A percentile compares a stretch with the other conserved stretches of the same genome.
Evolutionary conservation across 805 yeast species (phyloP).

Genomic region (Vanderwaltozyma verrucispora): DNA sequence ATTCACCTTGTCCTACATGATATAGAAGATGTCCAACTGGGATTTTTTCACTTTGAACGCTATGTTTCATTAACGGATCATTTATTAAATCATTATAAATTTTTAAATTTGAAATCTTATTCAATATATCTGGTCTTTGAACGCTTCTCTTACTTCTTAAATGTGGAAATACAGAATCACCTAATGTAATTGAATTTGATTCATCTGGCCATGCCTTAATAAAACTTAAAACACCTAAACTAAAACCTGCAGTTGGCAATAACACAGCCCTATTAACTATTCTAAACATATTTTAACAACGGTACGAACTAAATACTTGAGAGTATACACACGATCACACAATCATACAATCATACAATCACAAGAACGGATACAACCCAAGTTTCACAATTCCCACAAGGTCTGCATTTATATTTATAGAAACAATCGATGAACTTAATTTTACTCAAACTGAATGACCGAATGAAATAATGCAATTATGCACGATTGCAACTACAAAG

Average conservation of each 20-base stretch:
- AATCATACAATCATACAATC: too few species aligned
- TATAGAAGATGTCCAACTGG: constrained; percentile 51
- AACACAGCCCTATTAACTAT: constrained; percentile 12
- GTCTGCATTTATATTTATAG: too few species aligned
- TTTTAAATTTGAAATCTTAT: constrained; percentile 9
- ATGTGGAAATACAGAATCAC: constrained; percentile 7
- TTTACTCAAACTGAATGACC: too few species aligned
- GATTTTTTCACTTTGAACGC: constrained; percentile 34
- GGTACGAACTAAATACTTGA: too few species aligned
- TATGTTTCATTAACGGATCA: constrained; percentile 10
- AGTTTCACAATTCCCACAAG: too few species aligned
- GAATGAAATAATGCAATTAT: too few species aligned
- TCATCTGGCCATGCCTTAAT: constrained; percentile 27
- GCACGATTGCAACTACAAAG: too few species aligned
- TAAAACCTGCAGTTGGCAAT: constrained; percentile 23
- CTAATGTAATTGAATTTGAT: constrained; percentile 11
- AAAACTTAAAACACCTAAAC: constrained; percentile 20
- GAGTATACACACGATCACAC: too few species aligned
- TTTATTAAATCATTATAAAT: constrained; percentile 15
- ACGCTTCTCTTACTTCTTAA: constrained; percentile 10
- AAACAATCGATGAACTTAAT: too few species aligned
- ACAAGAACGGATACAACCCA: too few species aligned
- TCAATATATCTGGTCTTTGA: constrained; percentile 23
- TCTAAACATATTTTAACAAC: constrained; percentile 1
- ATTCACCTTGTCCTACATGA: constrained; percentile 62